A percentile compares a stretch with the other conserved stretches of the same genome.
Evolutionary conservation across 331 rosid species (phyloP).

Genomic region (Quercus phellos): DNA sequence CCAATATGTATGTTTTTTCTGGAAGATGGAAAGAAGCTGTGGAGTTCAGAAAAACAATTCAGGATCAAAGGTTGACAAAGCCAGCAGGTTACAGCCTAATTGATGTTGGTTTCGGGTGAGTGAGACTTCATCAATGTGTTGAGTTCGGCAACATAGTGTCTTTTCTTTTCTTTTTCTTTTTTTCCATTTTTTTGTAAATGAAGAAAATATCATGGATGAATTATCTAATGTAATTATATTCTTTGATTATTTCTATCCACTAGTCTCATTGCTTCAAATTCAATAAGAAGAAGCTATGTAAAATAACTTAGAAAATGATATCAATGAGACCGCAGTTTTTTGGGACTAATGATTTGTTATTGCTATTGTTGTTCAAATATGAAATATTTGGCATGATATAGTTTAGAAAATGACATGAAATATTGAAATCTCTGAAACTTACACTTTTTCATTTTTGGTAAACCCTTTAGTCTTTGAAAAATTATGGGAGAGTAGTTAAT

Average conservation of each 20-base stretch:
- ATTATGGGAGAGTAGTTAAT: no score
- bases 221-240: background rate
- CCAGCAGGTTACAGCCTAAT: constrained; percentile 38
- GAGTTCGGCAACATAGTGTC: no score
- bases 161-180: background rate
- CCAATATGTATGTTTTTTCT: constrained; percentile 55
- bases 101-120: constrained; percentile 31
- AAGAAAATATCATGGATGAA: background rate
- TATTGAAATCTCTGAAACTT: no score
- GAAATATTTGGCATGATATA: no score
- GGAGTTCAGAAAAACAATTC: constrained; percentile 30
- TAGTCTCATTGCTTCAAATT: background rate
- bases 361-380: no score
- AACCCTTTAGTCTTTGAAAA: no score
- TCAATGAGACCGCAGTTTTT: no score
- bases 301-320: background rate
- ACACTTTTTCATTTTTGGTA: no score
- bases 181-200: background rate
- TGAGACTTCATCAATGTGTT: background rate
- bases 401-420: no score
- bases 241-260: background rate
- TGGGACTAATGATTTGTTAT: no score
- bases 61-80: constrained; percentile 35
- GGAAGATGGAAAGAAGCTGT: constrained; percentile 66
- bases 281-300: background rate